Conservation (phyloP, 805 yeast genomes). For the Metschnikowia lochheadii region DNA sequence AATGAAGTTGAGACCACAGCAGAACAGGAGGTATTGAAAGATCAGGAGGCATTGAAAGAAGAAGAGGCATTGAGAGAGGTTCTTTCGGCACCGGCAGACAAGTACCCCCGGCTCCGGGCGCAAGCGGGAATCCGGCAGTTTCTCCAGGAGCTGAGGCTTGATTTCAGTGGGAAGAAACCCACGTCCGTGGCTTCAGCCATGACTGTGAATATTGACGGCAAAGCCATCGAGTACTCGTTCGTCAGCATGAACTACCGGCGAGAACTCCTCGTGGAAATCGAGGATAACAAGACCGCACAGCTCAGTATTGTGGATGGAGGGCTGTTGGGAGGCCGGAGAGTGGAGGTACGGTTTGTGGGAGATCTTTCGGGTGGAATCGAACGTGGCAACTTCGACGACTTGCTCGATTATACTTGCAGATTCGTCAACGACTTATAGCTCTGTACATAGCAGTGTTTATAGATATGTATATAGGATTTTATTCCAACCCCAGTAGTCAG, state of each 20-base stretch:
- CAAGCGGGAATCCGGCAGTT: constrained; percentile 45
- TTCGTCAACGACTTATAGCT: constrained; percentile 18
- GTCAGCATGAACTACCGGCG: constrained; percentile 41
- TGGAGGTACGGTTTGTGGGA: constrained; percentile 31
- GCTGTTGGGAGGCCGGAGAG: constrained; percentile 48
- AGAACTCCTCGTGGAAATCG: constrained; percentile 40
- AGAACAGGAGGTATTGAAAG: constrained; percentile 6
- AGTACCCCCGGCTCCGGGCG: constrained; percentile 25
- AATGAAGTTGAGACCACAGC: too few relatives aligned
- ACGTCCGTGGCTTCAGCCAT: constrained; percentile 38
- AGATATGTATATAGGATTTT: constrained; percentile 1
- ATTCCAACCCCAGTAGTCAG: background rate
- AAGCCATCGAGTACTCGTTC: constrained; percentile 41
- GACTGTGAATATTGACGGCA: constrained; percentile 35
- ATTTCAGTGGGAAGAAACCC: constrained; percentile 35
- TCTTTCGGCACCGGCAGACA: constrained; percentile 20
- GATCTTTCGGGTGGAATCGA: constrained; percentile 12
- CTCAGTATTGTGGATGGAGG: constrained; percentile 54
- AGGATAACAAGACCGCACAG: constrained; percentile 34
- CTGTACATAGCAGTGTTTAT: constrained; percentile 2
- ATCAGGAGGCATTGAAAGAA: constrained; percentile 7
- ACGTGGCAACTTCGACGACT: constrained; percentile 20
- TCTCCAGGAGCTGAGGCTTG: constrained; percentile 33
- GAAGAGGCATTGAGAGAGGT: background rate
- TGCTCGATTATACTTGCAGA: constrained; percentile 22